These are phyloP conservation scores for Fusarium phyllophilum DNA, from an alignment of 2,329 filamentous ascomycete genomes.

Conservation along the genomic window DNA sequence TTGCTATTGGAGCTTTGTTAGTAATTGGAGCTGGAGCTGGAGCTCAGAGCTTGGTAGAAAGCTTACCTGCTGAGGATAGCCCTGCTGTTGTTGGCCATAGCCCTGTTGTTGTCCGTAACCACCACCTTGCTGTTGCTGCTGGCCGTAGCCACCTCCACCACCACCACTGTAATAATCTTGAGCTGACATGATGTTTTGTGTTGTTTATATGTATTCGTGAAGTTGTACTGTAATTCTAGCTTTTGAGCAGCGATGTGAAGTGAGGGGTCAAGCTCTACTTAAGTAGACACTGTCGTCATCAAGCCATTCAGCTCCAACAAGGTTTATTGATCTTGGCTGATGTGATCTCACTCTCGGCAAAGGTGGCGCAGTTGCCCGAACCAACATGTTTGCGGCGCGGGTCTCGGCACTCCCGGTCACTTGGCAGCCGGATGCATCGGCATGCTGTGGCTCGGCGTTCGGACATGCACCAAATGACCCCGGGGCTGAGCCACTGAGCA, in stretches of 20 bases:
- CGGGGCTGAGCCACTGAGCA: neutral
- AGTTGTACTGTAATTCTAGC: neutral
- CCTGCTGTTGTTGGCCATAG: slow-evolving; percentile 28
- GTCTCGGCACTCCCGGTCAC: slow-evolving; percentile 24
- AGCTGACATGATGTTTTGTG: slow-evolving; percentile 33
- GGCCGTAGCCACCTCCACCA: slow-evolving; percentile 9
- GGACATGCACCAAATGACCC: neutral
- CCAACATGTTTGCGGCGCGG: slow-evolving; percentile 5
- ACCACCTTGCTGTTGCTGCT: slow-evolving; percentile 18
- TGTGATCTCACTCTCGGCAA: slow-evolving; percentile 27
- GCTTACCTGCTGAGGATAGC: slow-evolving; percentile 33
- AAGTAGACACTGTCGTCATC: slow-evolving; percentile 26
- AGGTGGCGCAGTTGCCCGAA: slow-evolving; percentile 25
- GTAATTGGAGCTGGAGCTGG: rapidly evolving
- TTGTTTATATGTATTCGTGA: neutral
- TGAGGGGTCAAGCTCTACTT: slow-evolving; percentile 23
- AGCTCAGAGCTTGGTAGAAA: too few relatives aligned
- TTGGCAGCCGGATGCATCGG: slow-evolving; percentile 38
- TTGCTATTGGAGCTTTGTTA: slow-evolving; percentile 5
- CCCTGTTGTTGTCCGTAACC: slow-evolving; percentile 19
- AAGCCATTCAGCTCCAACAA: slow-evolving; percentile 9
- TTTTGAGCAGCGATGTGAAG: neutral
- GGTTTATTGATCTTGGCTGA: slow-evolving; percentile 27
- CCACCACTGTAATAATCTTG: slow-evolving; percentile 39
- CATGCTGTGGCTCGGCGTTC: slow-evolving; percentile 24